A percentile compares a stretch with the other conserved stretches of the same genome.
phyloP scores from a whole-genome alignment of 768 basidiomycete species.

The Gyrodon lividus region DNA sequence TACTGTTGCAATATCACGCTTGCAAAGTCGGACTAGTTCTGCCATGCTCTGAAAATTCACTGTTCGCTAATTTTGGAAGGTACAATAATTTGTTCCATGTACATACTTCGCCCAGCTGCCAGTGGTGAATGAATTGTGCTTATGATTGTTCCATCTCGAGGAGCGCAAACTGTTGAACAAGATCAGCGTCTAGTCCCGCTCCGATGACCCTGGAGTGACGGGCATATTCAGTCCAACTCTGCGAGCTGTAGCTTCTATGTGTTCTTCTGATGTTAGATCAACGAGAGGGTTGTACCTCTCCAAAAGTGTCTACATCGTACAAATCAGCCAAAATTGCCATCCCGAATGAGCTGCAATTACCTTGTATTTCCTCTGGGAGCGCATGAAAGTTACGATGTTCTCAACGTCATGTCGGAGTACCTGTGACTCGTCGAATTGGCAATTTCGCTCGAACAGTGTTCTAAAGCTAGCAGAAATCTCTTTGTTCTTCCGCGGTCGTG shows the following conservation, averaged over 20 bases:
- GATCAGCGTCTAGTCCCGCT: not conserved
- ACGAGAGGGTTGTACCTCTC: conserved; percentile 86
- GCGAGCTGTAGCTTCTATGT: conserved; percentile 80
- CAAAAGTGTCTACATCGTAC: conserved; percentile 56
- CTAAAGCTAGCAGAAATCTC: conserved; percentile 54
- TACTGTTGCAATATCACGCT: too few relatives aligned
- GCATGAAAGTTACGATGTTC: conserved; percentile 64
- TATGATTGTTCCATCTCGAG: not conserved
- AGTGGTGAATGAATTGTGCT: too few relatives aligned
- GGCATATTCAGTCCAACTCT: conserved; percentile 90
- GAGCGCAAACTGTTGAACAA: not conserved
- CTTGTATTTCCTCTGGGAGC: conserved; percentile 74
- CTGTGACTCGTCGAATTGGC: conserved; percentile 19
- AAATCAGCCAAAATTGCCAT: not conserved
- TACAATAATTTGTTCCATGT: not conserved
- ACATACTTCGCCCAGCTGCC: too few relatives aligned
- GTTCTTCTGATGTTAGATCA: conserved; percentile 77
- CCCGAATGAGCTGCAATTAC: conserved; percentile 37
- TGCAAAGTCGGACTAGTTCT: too few relatives aligned
- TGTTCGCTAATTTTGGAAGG: not conserved
- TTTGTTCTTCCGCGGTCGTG: conserved; percentile 38
- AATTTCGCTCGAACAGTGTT: conserved; percentile 45
- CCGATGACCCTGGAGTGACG: conserved; percentile 26
- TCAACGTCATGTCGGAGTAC: conserved; percentile 49
- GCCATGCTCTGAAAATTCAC: not conserved